phyloP scores from a whole-genome alignment of 768 basidiomycete genomes.

The Lactarius akahatsu region DNA sequence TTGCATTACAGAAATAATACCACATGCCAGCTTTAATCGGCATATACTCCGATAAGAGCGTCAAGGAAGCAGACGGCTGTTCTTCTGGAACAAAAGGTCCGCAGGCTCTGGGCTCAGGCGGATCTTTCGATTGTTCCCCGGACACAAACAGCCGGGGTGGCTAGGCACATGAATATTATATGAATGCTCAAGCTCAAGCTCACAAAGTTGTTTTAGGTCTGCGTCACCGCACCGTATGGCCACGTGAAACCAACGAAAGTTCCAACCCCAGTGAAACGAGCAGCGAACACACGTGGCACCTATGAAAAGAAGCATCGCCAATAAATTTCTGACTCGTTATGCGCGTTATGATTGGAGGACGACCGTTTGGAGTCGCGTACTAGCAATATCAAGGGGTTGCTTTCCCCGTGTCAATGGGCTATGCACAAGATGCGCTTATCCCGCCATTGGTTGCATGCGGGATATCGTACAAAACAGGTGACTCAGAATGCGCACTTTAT shows the following conservation, averaged over 20 bases:
- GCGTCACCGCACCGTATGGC: background rate
- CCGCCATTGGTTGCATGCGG: background rate
- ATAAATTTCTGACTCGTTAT: background rate
- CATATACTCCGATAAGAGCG: constrained; percentile 5
- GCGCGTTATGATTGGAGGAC: background rate
- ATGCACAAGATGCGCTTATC: background rate
- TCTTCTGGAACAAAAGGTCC: background rate
- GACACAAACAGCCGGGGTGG: too few relatives aligned
- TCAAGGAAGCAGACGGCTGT: background rate
- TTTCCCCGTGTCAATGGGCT: background rate
- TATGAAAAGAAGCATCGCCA: background rate
- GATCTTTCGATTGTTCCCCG: too few relatives aligned
- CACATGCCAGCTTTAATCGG: background rate
- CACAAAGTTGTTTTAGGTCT: background rate
- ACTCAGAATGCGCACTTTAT: background rate
- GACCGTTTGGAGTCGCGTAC: background rate
- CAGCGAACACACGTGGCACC: background rate
- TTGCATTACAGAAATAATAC: background rate
- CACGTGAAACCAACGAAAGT: background rate
- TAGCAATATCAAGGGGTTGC: background rate
- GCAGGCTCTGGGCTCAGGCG: background rate
- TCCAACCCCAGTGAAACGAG: background rate
- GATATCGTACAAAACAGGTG: background rate
- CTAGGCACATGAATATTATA: background rate
- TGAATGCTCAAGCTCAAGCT: too few relatives aligned